Evolutionary conservation across 1,284 basidiomycete genomes (phyloP).

Genomic region (Heterobasidion occidentale): DNA sequence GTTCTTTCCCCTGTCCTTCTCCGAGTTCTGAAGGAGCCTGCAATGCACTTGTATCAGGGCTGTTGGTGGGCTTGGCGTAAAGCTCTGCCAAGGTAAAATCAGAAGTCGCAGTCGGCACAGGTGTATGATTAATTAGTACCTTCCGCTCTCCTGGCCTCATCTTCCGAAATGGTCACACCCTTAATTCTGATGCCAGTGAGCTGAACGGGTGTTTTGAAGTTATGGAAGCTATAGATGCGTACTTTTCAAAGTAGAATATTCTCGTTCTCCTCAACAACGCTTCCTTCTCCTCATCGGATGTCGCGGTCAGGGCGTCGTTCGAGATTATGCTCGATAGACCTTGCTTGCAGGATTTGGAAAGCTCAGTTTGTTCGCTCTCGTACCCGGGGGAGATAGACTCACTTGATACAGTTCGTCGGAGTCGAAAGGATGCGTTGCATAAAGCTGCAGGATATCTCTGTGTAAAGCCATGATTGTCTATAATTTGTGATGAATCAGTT

Average conservation of each 20-base stretch:
- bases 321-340: constrained; percentile 51
- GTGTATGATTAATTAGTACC: neutral
- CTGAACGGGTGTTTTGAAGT: neutral
- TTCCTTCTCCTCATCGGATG: constrained; percentile 33
- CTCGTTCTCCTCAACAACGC: constrained; percentile 44
- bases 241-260: constrained; percentile 72
- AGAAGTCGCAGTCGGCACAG: neutral
- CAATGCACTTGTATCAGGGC: neutral
- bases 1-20: constrained; percentile 19
- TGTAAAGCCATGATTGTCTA: neutral
- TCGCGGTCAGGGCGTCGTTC: constrained; percentile 28
- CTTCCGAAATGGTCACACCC: constrained; percentile 16
- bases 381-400: constrained; percentile 10
- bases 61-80: neutral
- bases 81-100: neutral
- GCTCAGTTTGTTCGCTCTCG: neutral
- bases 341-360: constrained; percentile 35
- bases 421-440: constrained; percentile 39
- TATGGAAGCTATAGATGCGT: constrained; percentile 10
- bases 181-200: constrained; percentile 10
- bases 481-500: no score
- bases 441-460: constrained; percentile 12
- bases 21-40: neutral
- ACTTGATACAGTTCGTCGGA: constrained; percentile 57
- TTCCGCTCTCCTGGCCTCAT: constrained; percentile 14